Evolutionary conservation across 257 asterid species (phyloP).

Genomic region (Mentha longifolia): DNA sequence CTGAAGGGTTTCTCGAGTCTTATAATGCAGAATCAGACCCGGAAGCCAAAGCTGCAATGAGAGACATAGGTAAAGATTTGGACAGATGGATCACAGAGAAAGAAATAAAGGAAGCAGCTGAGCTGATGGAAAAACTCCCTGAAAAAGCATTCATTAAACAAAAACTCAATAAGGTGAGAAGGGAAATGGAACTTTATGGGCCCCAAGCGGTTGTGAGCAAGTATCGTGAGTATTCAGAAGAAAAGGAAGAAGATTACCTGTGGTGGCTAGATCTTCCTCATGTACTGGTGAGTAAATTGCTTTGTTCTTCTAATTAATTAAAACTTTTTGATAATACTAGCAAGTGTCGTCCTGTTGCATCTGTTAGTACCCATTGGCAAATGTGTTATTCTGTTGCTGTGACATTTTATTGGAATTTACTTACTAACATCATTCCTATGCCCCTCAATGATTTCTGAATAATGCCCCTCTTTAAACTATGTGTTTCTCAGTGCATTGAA

Average conservation of each 20-base stretch:
- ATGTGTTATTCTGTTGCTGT: background rate
- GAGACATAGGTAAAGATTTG: constrained; percentile 85
- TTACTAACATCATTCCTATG: background rate
- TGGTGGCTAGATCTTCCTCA: constrained; percentile 98
- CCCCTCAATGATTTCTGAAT: constrained; percentile 20
- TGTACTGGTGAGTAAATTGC: constrained; percentile 60
- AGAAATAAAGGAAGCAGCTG: constrained; percentile 90
- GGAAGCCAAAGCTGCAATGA: constrained; percentile 79
- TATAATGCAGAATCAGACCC: constrained; percentile 87
- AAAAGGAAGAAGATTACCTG: constrained; percentile 80
- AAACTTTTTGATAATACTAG: background rate
- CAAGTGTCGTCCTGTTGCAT: constrained; percentile 8
- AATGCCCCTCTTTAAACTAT: constrained; percentile 19
- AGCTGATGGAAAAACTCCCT: constrained; percentile 71
- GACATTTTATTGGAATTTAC: constrained; percentile 6
- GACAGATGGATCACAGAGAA: constrained; percentile 95
- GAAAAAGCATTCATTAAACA: constrained; percentile 66
- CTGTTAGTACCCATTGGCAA: background rate
- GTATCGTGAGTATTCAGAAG: constrained; percentile 87
- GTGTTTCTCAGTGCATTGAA: constrained; percentile 76
- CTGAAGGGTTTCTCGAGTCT: constrained; percentile 76
- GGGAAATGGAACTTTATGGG: constrained; percentile 94
- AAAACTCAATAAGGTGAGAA: constrained; percentile 79
- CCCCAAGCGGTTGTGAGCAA: constrained; percentile 96
- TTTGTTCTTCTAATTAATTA: constrained; percentile 11